Percentiles rank a stretch among this genome's conserved stretches.
phyloP scores from a whole-genome alignment of 2,329 filamentous ascomycete genomes.

The Camillea tinctor region DNA sequence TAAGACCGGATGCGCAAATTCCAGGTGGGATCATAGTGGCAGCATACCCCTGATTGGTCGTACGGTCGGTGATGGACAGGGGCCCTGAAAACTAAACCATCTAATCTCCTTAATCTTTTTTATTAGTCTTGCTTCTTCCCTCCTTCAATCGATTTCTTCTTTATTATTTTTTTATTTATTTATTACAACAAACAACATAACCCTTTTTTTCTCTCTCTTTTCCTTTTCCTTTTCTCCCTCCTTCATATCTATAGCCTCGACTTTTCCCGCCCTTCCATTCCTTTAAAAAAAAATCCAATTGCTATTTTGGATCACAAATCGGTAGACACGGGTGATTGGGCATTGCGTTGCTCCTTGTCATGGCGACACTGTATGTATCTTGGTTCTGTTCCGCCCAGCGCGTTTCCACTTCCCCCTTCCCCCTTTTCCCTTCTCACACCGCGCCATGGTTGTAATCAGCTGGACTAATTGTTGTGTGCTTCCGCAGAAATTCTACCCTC shows the following conservation, averaged over 20 bases:
- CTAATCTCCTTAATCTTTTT: background rate
- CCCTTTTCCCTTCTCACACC: background rate
- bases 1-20: constrained; percentile 22
- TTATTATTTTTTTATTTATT: background rate
- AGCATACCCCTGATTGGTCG: constrained; percentile 30
- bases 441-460: constrained; percentile 1
- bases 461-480: constrained; percentile 11
- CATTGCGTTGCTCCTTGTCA: constrained; percentile 13
- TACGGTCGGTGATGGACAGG: constrained; percentile 3
- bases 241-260: no score
- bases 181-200: background rate
- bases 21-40: constrained; percentile 32
- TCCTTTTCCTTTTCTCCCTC: no score
- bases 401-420: background rate
- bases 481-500: constrained; percentile 49
- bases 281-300: constrained; percentile 1
- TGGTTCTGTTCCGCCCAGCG: background rate
- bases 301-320: background rate
- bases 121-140: background rate
- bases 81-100: constrained; percentile 1
- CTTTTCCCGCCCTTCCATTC: constrained; percentile 5
- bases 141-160: background rate
- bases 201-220: no score
- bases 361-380: constrained; percentile 31
- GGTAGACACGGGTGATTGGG: constrained; percentile 1